Conservation (phyloP, 2,329 filamentous ascomycete species). For the Exophiala viscosa region DNA sequence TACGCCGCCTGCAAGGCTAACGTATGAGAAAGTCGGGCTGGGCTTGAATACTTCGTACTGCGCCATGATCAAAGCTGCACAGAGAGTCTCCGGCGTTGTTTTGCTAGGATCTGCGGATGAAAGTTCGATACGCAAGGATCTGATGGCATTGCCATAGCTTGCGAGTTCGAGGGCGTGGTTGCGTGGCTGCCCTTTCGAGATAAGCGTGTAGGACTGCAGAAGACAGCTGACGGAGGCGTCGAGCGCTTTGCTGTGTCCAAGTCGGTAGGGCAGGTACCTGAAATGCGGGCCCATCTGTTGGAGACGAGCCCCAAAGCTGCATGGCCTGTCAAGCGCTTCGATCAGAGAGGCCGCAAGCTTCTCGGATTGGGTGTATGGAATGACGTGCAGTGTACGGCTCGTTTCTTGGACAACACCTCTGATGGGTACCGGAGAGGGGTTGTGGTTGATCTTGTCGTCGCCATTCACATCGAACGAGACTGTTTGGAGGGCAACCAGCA, state of each 20-base stretch:
- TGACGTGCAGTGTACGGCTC: not conserved
- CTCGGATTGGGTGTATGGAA: not conserved
- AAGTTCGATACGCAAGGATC: constrained; percentile 1
- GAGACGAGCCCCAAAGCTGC: constrained; percentile 2
- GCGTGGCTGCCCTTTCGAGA: not conserved
- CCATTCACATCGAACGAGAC: not conserved
- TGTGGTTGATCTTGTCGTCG: not conserved
- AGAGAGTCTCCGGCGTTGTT: constrained; percentile 6
- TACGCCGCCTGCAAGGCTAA: constrained; percentile 5
- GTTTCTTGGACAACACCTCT: not conserved
- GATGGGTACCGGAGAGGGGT: not conserved
- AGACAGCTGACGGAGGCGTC: constrained; percentile 7
- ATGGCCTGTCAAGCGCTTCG: constrained; percentile 1
- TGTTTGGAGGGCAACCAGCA: constrained; percentile 4
- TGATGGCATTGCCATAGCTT: constrained; percentile 2
- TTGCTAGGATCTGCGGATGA: not conserved
- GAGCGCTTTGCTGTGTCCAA: constrained; percentile 6
- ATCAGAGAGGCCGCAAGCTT: not conserved
- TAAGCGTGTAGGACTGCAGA: constrained; percentile 1
- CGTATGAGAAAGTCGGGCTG: not conserved
- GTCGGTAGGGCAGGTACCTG: not conserved
- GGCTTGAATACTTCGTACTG: constrained; percentile 8
- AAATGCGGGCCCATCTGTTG: constrained; percentile 5
- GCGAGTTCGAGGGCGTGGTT: constrained; percentile 3
- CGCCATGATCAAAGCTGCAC: constrained; percentile 4